Conservation (phyloP, 805 yeast species). For the Starmerella potacharoeniae region DNA sequence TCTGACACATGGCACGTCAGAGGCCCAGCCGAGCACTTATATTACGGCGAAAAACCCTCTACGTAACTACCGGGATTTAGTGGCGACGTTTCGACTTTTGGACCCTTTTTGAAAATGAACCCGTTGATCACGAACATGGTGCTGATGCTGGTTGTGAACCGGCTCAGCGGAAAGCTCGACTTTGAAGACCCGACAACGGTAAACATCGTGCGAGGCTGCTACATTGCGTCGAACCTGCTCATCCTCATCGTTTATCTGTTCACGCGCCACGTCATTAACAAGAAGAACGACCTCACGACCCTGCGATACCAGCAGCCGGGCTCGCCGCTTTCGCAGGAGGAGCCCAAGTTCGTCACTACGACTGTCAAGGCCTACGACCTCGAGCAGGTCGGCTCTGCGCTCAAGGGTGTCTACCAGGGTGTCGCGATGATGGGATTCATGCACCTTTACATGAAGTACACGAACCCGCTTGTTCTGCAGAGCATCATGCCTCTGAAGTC, state of each 20-base stretch:
- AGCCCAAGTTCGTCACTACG: slow-evolving; percentile 58
- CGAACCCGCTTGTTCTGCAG: slow-evolving; percentile 94
- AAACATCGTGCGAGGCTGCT: slow-evolving; percentile 63
- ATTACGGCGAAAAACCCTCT: neutral
- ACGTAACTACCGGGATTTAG: neutral
- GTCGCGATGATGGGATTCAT: slow-evolving; percentile 96
- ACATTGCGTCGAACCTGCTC: slow-evolving; percentile 51
- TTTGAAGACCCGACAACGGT: slow-evolving; percentile 71
- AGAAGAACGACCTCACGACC: slow-evolving; percentile 78
- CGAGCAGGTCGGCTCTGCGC: slow-evolving; percentile 65
- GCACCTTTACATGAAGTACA: slow-evolving; percentile 95
- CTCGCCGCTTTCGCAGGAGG: slow-evolving; percentile 62
- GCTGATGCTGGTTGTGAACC: slow-evolving; percentile 94
- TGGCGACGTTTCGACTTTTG: neutral
- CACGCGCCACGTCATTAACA: slow-evolving; percentile 47
- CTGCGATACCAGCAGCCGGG: slow-evolving; percentile 84
- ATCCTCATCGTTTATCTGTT: slow-evolving; percentile 57
- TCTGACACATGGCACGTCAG: neutral
- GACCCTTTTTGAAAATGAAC: slow-evolving; percentile 41
- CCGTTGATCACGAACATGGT: slow-evolving; percentile 79
- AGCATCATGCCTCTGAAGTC: slow-evolving; percentile 80
- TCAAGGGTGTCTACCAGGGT: slow-evolving; percentile 77
- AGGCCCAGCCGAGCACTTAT: neutral
- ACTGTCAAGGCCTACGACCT: slow-evolving; percentile 94
- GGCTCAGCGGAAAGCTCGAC: slow-evolving; percentile 76